Base-by-base conservation (phyloP, 495 filamentous ascomycete genomes). In the Peziza echinospora region DNA sequence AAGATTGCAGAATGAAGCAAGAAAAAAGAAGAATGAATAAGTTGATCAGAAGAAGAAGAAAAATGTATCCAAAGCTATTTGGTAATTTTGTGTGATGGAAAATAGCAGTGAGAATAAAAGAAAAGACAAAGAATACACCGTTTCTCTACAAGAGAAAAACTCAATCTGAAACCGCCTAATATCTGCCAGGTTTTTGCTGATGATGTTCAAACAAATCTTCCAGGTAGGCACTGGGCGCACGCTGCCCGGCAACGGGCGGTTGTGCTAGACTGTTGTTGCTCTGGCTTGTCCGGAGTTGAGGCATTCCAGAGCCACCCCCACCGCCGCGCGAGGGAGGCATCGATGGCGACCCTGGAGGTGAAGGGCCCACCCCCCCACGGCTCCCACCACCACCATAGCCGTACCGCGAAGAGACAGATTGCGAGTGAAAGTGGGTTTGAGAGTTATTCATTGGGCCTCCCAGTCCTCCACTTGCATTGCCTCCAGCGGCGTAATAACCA, bases 191-290 rank as follows among this genome's bases (percentile, higher is more conserved):
- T 11, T 51, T 30, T 46, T 52, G 53, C 39, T 51, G 52, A 30
- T 78, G 76, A 49, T 66, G 75, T 57, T 86, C 84, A 58, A 97
- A 81, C 48, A 97, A 55, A 65, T 96, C 89, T 48, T 97, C 87
- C 37, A 97, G 63, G 58, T 86, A 93, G 37, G 86, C 82, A 62
- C 84, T 93, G 9, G 89, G 89, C 23, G 84, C 83, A 34, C 89
- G 68, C 28, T 37, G 30, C 30, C 74, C 76, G 40, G 76, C 74
- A 19, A 71, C 69, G n/a, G 77, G 71, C 21, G 72, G 65, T 42
- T 84, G 60, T 55, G 79, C 82, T 47, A 89, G 55, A 26, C 71
- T 78, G 57, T 75, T 89, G 21, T 69, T 72, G 49, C 80, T 86
- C 24, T 71, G 67, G 40, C 64, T 68, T 26, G 60, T 59, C 46